A percentile compares a stretch with the other conserved stretches of the same genome.
Conservation (phyloP, 2,329 filamentous ascomycete genomes). For the Fusarium sp. region DNA sequence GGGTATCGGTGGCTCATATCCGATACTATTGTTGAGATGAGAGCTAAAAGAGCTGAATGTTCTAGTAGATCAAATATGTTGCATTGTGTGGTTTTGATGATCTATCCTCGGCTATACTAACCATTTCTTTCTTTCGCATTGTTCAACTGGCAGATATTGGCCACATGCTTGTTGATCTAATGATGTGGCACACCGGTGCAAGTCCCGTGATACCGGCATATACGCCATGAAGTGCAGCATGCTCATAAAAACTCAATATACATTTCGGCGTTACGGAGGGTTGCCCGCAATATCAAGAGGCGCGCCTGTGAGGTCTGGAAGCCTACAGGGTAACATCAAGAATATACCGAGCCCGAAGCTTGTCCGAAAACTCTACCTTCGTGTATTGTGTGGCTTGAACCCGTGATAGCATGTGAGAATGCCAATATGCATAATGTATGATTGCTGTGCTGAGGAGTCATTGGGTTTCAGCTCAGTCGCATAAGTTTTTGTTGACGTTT, state of each 20-base stretch:
- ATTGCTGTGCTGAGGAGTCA: conserved; percentile 26
- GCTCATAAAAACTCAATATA: background rate
- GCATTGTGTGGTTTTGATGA: background rate
- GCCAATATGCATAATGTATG: background rate
- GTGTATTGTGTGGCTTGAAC: conserved; percentile 14
- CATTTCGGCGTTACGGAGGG: conserved; percentile 33
- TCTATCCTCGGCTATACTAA: conserved; percentile 9
- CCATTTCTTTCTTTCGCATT: background rate
- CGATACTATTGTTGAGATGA: conserved; percentile 2
- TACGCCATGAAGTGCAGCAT: background rate
- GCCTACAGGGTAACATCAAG: conserved; percentile 31
- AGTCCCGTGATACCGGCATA: conserved; percentile 28
- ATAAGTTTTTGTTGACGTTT: conserved; percentile 36
- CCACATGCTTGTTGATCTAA: background rate
- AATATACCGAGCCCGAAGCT: conserved; percentile 29
- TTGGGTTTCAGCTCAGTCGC: conserved; percentile 32
- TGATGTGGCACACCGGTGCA: conserved; percentile 18
- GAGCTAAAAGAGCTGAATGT: background rate
- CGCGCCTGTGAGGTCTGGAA: conserved; percentile 1
- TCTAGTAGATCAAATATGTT: background rate
- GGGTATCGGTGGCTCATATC: background rate
- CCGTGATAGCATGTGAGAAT: conserved; percentile 16
- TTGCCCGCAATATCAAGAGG: conserved; percentile 20
- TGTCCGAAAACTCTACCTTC: conserved; percentile 20
- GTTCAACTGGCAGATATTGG: background rate